These are phyloP conservation scores for Calonectria montana DNA, from an alignment of 2,329 filamentous ascomycete genomes.

Conservation along the genomic window DNA sequence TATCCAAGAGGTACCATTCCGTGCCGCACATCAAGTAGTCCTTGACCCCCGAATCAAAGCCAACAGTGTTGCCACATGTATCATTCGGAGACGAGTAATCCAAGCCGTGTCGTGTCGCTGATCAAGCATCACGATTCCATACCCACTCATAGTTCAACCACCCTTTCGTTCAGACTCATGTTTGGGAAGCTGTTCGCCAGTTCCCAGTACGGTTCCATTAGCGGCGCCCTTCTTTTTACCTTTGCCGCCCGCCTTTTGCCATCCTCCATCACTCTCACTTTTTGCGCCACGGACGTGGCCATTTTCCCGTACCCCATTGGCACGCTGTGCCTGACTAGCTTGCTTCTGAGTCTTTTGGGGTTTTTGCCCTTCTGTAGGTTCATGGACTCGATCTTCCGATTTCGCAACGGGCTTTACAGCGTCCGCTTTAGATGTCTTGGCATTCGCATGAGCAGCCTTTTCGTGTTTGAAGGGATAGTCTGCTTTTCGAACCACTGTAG, in stretches of 20 bases:
- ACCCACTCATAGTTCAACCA: constrained; percentile 55
- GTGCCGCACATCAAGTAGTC: constrained; percentile 25
- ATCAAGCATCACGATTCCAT: constrained; percentile 1
- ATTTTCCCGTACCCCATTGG: constrained; percentile 59
- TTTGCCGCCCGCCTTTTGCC: constrained; percentile 69
- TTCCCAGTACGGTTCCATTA: constrained; percentile 51
- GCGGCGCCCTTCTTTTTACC: constrained; percentile 56
- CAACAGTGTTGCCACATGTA: neutral
- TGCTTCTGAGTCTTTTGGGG: constrained; percentile 43
- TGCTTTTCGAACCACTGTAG: constrained; percentile 67
- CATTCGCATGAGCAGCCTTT: constrained; percentile 34
- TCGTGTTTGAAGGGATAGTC: constrained; percentile 52
- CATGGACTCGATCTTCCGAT: constrained; percentile 16
- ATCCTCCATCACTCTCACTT: constrained; percentile 65
- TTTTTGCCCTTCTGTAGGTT: constrained; percentile 32
- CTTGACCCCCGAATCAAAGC: neutral
- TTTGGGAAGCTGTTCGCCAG: constrained; percentile 66
- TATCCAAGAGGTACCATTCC: constrained; percentile 40
- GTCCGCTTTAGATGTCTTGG: constrained; percentile 34
- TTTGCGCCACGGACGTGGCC: constrained; percentile 66
- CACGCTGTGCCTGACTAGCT: constrained; percentile 43
- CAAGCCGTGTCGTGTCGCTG: neutral
- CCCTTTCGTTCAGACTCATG: constrained; percentile 72
- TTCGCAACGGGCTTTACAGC: constrained; percentile 27
- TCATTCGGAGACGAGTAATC: neutral